Percentiles rank a stretch among this genome's conserved stretches.
Evolutionary conservation across 805 yeast genomes (phyloP).

Genomic region (Ogataea glucozyma): DNA sequence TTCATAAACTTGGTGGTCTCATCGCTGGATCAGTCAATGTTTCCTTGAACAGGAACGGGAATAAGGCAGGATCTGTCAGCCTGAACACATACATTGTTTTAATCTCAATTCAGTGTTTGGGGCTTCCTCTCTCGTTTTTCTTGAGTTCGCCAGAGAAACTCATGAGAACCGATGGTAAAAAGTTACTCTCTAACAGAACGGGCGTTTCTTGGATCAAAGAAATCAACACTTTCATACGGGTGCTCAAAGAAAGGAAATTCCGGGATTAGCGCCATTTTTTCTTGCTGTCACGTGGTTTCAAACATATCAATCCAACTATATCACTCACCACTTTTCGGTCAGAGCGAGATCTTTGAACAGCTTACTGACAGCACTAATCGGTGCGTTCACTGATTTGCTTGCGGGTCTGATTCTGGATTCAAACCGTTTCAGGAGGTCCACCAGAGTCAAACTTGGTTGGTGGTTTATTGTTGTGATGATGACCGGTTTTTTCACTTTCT

Average conservation of each 20-base stretch:
- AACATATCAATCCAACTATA: conserved; percentile 27
- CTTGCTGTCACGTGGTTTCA: conserved; percentile 24
- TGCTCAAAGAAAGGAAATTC: conserved; percentile 22
- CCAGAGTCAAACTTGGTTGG: conserved; percentile 24
- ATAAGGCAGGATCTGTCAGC: conserved; percentile 23
- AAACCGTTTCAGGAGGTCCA: conserved; percentile 14
- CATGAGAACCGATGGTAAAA: conserved; percentile 32
- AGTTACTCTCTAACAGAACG: conserved; percentile 11
- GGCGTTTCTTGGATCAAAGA: conserved; percentile 12
- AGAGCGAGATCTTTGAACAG: conserved; percentile 31
- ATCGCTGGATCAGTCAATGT: conserved; percentile 30
- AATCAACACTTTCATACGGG: conserved; percentile 7
- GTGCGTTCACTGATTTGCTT: conserved; percentile 21
- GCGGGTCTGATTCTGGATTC: conserved; percentile 23
- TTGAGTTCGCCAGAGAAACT: conserved; percentile 31
- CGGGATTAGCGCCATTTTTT: conserved; percentile 24
- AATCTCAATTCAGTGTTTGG: conserved; percentile 30
- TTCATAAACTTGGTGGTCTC: conserved; percentile 30
- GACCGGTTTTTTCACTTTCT: conserved; percentile 25
- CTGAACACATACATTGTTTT: conserved; percentile 29
- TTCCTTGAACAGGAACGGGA: conserved; percentile 18
- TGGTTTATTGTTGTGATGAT: conserved; percentile 7
- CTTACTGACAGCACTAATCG: conserved; percentile 25
- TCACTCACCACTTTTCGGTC: conserved; percentile 29
- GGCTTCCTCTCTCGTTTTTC: conserved; percentile 24